phyloP scores from a whole-genome alignment of 164 flowering plant genomes.

The Cinnamomum micranthum region DNA sequence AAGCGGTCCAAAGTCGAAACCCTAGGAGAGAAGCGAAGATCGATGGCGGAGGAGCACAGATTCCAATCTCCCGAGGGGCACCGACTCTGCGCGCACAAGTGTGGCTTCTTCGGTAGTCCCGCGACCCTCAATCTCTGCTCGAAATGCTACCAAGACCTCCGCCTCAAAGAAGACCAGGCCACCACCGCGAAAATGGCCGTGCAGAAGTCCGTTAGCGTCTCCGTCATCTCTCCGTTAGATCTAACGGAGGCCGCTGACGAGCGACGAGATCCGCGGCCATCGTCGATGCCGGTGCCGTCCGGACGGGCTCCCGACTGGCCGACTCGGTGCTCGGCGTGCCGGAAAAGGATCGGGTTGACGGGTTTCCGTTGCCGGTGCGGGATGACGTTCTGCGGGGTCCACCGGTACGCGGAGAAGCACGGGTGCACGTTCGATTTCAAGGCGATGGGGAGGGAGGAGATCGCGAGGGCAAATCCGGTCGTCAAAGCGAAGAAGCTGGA shows the following conservation, averaged over 20 bases:
- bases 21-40: background rate
- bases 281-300: background rate
- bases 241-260: conserved; percentile 15
- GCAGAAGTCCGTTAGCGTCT: conserved; percentile 7
- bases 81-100: conserved; percentile 16
- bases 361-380: conserved; percentile 33
- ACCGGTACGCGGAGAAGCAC: conserved; percentile 28
- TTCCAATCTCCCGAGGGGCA: conserved; percentile 31
- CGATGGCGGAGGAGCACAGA: conserved; percentile 6
- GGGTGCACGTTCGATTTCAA: conserved; percentile 27
- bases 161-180: conserved; percentile 8
- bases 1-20: background rate
- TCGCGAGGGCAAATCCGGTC: conserved; percentile 24
- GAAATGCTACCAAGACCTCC: conserved; percentile 12
- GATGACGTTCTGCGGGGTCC: conserved; percentile 22
- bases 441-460: conserved; percentile 22
- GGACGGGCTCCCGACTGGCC: background rate
- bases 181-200: conserved; percentile 10
- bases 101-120: conserved; percentile 22
- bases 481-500: conserved; percentile 21
- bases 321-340: conserved; percentile 15
- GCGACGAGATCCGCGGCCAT: background rate
- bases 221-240: conserved; percentile 9
- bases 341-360: conserved; percentile 13
- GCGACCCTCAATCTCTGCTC: conserved; percentile 20